Conservation (phyloP, 768 basidiomycete species). For the Auriscalpium microsporum region DNA sequence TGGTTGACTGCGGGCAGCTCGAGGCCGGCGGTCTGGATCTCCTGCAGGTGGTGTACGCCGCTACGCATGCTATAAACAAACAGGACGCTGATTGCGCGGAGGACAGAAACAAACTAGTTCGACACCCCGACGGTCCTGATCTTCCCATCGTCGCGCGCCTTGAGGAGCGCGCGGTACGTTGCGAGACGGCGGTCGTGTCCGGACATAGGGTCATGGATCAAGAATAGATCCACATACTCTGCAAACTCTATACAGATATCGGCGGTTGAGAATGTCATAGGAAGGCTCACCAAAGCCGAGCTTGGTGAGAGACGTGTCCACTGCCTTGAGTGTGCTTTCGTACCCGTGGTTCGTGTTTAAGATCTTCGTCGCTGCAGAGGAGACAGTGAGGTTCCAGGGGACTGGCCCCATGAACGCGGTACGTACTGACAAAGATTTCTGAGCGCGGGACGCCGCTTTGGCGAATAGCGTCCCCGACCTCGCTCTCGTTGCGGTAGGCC, state of each 20-base stretch:
- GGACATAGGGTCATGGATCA: slow-evolving; percentile 67
- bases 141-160: slow-evolving; percentile 53
- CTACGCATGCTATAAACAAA: slow-evolving; percentile 27
- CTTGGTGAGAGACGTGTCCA: slow-evolving; percentile 3
- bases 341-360: slow-evolving; percentile 7
- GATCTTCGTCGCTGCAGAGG: slow-evolving; percentile 12
- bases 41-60: slow-evolving; percentile 63
- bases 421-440: slow-evolving; percentile 65
- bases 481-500: slow-evolving; percentile 55
- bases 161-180: slow-evolving; percentile 62
- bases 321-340: slow-evolving; percentile 2
- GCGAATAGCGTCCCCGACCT: slow-evolving; percentile 50
- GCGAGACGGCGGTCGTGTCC: slow-evolving; percentile 56
- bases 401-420: not conserved
- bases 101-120: slow-evolving; percentile 54
- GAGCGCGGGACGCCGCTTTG: slow-evolving; percentile 47
- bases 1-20: slow-evolving; percentile 72
- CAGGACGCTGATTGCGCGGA: too few species aligned
- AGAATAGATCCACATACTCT: slow-evolving; percentile 67
- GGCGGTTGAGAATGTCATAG: not conserved
- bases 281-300: slow-evolving; percentile 1
- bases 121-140: slow-evolving; percentile 70
- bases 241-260: not conserved
- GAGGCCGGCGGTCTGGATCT: slow-evolving; percentile 55
- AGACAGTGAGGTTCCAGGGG: too few species aligned